Base-by-base conservation (phyloP, 2,329 filamentous ascomycete genomes). In the Penicillium sp. region DNA sequence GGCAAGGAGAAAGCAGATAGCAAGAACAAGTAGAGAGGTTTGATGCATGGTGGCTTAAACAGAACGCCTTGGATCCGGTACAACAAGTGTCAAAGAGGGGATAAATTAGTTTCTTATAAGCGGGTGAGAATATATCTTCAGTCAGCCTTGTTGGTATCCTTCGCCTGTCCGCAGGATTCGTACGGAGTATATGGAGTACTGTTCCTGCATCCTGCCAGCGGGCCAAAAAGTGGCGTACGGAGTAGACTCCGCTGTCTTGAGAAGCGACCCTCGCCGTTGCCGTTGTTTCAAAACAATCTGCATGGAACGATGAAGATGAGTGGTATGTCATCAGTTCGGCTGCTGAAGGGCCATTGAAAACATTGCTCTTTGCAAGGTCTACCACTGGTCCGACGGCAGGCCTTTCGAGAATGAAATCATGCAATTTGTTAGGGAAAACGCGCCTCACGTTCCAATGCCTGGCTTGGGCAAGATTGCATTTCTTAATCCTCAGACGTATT, bases 331-430 rank as follows among this genome's bases (percentile, higher is more conserved):
- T 23, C 22, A 23, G 22, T 23, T 23, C 22, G 11, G 11, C 22
- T 6, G 11, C 6, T 23, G 22, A 23, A 23, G 30, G 30, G 7
- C 30, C 18, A 32, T 32, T n/a, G 30, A 17, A 15, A 32, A 14
- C n/a, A 32, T 20, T 22, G 30, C 30, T 6, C 11, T 32, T 22
- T 32, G 30, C 30, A 32, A 32, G n/a, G 30, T 32, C 17, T n/a
- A 32, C 11, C 16, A 22, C 18, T 32, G 30, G 13, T 11, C 8
- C 7, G 3, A 15, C 15, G 17, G 14, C 23, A 32, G 10, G 8
- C 10, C 18, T 4, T 14, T 13, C 11, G 30, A 32, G 18, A 32
- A 15, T 14, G 30, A 32, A 20, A 23, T 17, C 15, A 32, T 32
- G 16, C 13, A 32, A n/a, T 32, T 32, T 17, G 16, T 32, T 12